Percentiles rank a stretch among this genome's conserved stretches.
Conservation (phyloP, 805 yeast genomes). For the Brettanomyces sp. region DNA sequence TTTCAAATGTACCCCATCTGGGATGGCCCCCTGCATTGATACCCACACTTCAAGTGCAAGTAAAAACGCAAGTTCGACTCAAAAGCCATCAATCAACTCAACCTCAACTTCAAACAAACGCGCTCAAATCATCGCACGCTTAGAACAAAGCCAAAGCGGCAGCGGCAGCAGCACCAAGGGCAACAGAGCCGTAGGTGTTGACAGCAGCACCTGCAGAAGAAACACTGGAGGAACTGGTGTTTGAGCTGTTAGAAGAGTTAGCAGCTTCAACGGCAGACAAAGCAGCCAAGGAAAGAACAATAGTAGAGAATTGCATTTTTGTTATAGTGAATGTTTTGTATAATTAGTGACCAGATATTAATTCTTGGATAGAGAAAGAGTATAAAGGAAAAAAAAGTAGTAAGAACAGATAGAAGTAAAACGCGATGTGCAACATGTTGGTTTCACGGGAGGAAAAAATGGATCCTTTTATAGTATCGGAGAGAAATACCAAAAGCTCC, state of each 20-base stretch:
- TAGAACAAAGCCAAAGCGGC: conserved; percentile 55
- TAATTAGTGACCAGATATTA: neutral
- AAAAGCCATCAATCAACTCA: no score
- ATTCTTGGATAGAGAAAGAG: conserved; percentile 1
- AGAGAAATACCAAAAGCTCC: neutral
- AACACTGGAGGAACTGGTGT: conserved; percentile 26
- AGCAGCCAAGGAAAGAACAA: conserved; percentile 62
- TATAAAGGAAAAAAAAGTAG: neutral
- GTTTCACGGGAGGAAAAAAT: neutral
- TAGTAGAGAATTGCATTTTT: conserved; percentile 65
- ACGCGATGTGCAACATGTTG: neutral
- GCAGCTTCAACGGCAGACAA: conserved; percentile 60
- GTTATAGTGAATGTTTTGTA: neutral
- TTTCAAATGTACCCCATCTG: no score
- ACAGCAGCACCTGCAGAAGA: conserved; percentile 33
- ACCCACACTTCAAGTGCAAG: no score
- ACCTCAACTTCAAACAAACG: neutral
- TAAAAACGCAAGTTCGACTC: no score
- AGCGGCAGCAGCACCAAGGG: conserved; percentile 76
- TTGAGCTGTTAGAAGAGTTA: conserved; percentile 3
- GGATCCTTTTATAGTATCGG: conserved; percentile 1
- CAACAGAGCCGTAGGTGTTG: conserved; percentile 53
- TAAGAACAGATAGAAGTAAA: no score
- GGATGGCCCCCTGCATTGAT: no score
- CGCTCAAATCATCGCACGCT: conserved; percentile 6